Conservation (phyloP, 2,329 filamentous ascomycete species). For the Emmonsia crescens region DNA sequence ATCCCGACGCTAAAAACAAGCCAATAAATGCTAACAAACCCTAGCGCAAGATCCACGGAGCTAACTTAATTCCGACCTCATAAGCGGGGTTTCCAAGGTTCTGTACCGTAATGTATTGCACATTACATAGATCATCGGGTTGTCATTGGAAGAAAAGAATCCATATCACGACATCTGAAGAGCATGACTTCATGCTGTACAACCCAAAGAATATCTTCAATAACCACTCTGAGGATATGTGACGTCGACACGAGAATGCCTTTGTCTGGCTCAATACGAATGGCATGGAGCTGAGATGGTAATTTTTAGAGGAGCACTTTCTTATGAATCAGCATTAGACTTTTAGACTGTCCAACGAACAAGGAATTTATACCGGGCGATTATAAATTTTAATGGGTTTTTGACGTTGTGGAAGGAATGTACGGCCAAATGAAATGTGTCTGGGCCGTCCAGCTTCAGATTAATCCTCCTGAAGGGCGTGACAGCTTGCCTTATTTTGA, state of each 20-base stretch:
- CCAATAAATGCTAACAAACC: background rate
- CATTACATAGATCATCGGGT: no score
- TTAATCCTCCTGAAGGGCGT: background rate
- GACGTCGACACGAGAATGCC: background rate
- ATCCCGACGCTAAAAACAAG: background rate
- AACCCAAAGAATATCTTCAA: background rate
- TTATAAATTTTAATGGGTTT: background rate
- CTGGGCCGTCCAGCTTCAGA: background rate
- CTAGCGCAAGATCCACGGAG: no score
- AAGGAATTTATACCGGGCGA: background rate
- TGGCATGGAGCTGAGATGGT: no score
- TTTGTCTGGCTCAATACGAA: background rate
- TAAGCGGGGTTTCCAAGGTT: no score
- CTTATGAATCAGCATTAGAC: background rate
- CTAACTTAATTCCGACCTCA: background rate
- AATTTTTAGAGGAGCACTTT: background rate
- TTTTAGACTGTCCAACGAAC: background rate
- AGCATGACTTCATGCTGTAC: background rate
- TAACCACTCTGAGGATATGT: background rate
- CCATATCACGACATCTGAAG: background rate
- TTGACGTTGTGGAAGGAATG: background rate
- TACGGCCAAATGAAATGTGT: background rate
- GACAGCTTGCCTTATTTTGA: background rate
- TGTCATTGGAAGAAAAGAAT: no score
- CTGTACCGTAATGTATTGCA: no score